phyloP scores from a whole-genome alignment of 2,329 filamentous ascomycete genomes.

The Lasiodiplodia gonubiensis region DNA sequence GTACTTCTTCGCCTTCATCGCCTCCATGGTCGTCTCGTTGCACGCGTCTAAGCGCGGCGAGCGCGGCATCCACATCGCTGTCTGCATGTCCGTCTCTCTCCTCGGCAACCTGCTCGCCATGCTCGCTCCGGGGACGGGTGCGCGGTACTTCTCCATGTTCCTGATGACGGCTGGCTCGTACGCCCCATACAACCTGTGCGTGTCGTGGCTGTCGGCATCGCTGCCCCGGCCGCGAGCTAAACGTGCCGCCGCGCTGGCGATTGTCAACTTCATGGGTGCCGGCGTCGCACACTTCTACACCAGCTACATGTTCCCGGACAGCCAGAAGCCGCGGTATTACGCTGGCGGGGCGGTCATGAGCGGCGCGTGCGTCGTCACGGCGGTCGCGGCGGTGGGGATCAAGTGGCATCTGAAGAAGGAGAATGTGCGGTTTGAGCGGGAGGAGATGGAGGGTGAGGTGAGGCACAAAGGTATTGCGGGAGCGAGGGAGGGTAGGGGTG shows the following conservation, averaged over 20 bases:
- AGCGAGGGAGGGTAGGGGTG: slow-evolving; percentile 28
- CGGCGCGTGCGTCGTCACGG: slow-evolving; percentile 3
- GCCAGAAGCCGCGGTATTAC: slow-evolving; percentile 30
- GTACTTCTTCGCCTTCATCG: slow-evolving; percentile 35
- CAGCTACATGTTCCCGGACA: slow-evolving; percentile 29
- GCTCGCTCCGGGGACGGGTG: slow-evolving; percentile 26
- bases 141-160: slow-evolving; percentile 41
- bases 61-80: slow-evolving; percentile 2
- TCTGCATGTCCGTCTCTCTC: slow-evolving; percentile 12
- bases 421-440: slow-evolving; percentile 31
- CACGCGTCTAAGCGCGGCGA: slow-evolving; percentile 23
- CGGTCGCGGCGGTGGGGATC: slow-evolving; percentile 29
- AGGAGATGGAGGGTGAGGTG: slow-evolving; percentile 30
- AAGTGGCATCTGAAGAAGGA: slow-evolving; percentile 20
- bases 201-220: not conserved
- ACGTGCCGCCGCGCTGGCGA: slow-evolving; percentile 26
- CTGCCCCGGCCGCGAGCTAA: slow-evolving; percentile 28
- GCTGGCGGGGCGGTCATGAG: slow-evolving; percentile 28
- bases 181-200: slow-evolving; percentile 22
- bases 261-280: slow-evolving; percentile 29
- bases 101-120: slow-evolving; percentile 20
- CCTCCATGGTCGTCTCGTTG: slow-evolving; percentile 25
- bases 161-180: slow-evolving; percentile 34
- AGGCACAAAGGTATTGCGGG: slow-evolving; percentile 28
- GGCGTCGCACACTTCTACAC: slow-evolving; percentile 8